phyloP scores from a whole-genome alignment of 2,329 filamentous ascomycete species.

The Chaetomium olivaceum region DNA sequence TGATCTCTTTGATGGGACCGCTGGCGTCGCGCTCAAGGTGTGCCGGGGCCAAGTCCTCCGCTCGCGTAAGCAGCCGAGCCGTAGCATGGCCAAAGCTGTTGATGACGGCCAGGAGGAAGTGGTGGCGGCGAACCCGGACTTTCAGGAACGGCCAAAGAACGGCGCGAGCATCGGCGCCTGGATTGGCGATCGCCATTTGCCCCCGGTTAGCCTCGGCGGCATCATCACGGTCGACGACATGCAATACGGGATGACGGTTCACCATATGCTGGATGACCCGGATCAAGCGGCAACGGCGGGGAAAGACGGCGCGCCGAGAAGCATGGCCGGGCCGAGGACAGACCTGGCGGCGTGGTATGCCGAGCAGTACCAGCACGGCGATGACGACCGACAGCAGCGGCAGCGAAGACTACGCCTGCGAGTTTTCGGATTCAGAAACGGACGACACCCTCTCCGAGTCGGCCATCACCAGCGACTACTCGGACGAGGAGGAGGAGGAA shows the following conservation, averaged over 20 bases:
- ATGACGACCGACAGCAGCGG: constrained; percentile 46
- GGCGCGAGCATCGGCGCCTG: constrained; percentile 94
- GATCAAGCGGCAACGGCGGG: constrained; percentile 40
- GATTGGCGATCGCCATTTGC: constrained; percentile 79
- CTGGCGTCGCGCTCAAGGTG: constrained; percentile 67
- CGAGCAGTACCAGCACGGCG: constrained; percentile 38
- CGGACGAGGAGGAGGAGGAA: constrained; percentile 48
- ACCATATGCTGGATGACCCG: constrained; percentile 87
- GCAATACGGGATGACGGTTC: constrained; percentile 91
- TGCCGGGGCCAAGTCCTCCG: constrained; percentile 68
- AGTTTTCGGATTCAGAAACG: constrained; percentile 63
- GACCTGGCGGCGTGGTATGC: constrained; percentile 48
- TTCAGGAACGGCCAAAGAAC: constrained; percentile 76
- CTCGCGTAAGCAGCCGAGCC: constrained; percentile 51
- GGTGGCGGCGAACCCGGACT: constrained; percentile 66
- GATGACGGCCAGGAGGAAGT: constrained; percentile 46
- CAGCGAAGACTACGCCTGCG: constrained; percentile 58
- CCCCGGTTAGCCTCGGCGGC: constrained; percentile 88
- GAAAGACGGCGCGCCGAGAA: constrained; percentile 34
- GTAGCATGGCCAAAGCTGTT: constrained; percentile 43
- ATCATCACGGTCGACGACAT: constrained; percentile 81
- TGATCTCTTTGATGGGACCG: constrained; percentile 62
- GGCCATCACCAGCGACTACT: constrained; percentile 53
- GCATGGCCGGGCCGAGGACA: constrained; percentile 42
- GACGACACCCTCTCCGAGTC: constrained; percentile 55